Percentiles rank a stretch among this genome's conserved stretches.
These are phyloP conservation scores for Monascus purpureus DNA, from an alignment of 495 filamentous ascomycete species.

Conservation along the genomic window DNA sequence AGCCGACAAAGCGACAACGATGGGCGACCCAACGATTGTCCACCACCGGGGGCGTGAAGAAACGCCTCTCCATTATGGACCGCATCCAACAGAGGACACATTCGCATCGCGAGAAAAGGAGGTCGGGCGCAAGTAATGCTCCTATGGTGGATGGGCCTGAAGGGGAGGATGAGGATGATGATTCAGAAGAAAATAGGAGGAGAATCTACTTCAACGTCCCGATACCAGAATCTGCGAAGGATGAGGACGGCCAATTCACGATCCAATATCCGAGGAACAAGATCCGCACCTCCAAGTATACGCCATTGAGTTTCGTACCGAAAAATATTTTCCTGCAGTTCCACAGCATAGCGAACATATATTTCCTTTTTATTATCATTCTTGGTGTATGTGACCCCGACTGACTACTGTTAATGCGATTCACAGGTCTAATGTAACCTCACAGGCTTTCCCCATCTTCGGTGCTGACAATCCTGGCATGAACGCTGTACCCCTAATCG, in stretches of 20 bases:
- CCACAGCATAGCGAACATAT: constrained; percentile 96
- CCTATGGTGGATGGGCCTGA: constrained; percentile 25
- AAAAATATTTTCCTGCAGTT: constrained; percentile 97
- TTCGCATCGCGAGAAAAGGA: constrained; percentile 51
- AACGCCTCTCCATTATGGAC: constrained; percentile 73
- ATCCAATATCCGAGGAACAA: constrained; percentile 78
- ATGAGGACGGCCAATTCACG: constrained; percentile 66
- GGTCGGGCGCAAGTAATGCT: constrained; percentile 30
- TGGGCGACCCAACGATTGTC: constrained; percentile 85
- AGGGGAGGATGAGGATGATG: constrained; percentile 22
- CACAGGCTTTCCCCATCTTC: constrained; percentile 90
- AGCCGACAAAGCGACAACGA: constrained; percentile 59
- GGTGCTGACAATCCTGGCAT: constrained; percentile 82
- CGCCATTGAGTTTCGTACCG: constrained; percentile 87
- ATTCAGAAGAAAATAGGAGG: constrained; percentile 19
- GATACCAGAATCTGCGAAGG: constrained; percentile 60
- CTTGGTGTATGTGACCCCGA: constrained; percentile 54
- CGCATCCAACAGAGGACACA: constrained; percentile 51
- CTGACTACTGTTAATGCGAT: constrained; percentile 1
- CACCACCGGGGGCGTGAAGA: constrained; percentile 56
- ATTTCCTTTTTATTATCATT: constrained; percentile 94
- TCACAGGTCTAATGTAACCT: neutral
- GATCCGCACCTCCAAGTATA: constrained; percentile 95
- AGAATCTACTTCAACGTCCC: constrained; percentile 78
- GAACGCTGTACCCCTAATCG: constrained; percentile 81